These are phyloP conservation scores for Solanum rostratum DNA, from an alignment of 257 asterid genomes.

Conservation along the genomic window DNA sequence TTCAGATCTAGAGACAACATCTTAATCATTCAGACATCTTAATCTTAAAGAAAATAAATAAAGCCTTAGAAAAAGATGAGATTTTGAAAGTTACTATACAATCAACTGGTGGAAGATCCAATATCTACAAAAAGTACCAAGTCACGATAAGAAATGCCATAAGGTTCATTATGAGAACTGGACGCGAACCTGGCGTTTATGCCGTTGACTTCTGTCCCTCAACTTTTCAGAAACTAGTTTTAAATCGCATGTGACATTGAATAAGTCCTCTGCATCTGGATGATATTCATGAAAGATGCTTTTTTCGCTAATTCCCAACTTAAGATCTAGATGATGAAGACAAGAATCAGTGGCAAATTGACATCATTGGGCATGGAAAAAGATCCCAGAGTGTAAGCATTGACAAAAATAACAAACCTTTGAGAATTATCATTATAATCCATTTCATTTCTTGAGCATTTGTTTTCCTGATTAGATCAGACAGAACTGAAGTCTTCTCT, in stretches of 20 bases:
- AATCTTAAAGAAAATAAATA: too few relatives aligned
- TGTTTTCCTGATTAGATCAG: conserved; percentile 72
- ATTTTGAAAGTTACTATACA: neutral
- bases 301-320: conserved; percentile 90
- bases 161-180: neutral
- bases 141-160: neutral
- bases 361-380: neutral
- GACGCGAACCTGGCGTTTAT: conserved; percentile 76
- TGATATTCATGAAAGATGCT: conserved; percentile 95
- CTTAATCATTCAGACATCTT: too few relatives aligned
- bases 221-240: conserved; percentile 82
- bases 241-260: conserved; percentile 93
- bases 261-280: conserved; percentile 97
- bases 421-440: conserved; percentile 92
- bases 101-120: neutral
- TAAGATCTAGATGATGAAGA: conserved; percentile 48
- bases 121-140: neutral
- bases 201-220: conserved; percentile 76
- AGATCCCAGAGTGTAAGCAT: neutral
- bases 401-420: conserved; percentile 36
- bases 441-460: conserved; percentile 98
- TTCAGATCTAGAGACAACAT: too few relatives aligned
- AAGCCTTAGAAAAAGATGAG: neutral
- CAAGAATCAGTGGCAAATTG: neutral
- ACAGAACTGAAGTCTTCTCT: conserved; percentile 63